These are phyloP conservation scores for Phytomonas francai DNA, from an alignment of 208 protist species.

Conservation along the genomic window DNA sequence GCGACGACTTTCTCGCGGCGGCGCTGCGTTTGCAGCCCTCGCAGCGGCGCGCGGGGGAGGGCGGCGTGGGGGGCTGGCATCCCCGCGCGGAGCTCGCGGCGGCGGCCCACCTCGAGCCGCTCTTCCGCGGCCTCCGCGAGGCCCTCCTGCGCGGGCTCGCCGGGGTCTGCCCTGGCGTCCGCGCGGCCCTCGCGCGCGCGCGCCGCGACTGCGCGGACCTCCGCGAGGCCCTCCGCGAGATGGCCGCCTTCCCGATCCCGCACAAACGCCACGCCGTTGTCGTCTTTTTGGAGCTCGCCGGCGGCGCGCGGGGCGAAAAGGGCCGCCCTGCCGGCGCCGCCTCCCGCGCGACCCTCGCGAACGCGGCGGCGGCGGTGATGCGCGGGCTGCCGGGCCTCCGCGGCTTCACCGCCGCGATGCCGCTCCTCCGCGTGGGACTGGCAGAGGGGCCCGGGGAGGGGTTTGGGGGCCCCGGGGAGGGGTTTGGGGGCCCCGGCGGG, in stretches of 20 bases:
- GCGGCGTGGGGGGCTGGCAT: neutral
- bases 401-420: constrained; percentile 24
- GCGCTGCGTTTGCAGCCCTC: constrained; percentile 56
- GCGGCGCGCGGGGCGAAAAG: too few relatives aligned
- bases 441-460: neutral
- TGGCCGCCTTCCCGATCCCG: constrained; percentile 40
- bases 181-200: too few relatives aligned
- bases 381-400: constrained; percentile 21
- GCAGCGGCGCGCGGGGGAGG: constrained; percentile 23
- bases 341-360: too few relatives aligned
- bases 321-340: too few relatives aligned
- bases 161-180: constrained; percentile 29
- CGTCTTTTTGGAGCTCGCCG: constrained; percentile 37
- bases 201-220: constrained; percentile 52
- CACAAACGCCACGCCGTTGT: constrained; percentile 39
- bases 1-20: constrained; percentile 70
- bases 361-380: constrained; percentile 7
- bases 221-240: constrained; percentile 32
- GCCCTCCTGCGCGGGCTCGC: constrained; percentile 33
- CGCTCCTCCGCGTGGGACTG: constrained; percentile 30
- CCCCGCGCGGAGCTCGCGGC: constrained; percentile 1
- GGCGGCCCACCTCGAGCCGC: constrained; percentile 38
- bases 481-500: constrained; percentile 1
- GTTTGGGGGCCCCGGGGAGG: constrained; percentile 8
- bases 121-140: constrained; percentile 35